Conservation (phyloP, 306 rosid genomes). For the Fagus crenata region DNA sequence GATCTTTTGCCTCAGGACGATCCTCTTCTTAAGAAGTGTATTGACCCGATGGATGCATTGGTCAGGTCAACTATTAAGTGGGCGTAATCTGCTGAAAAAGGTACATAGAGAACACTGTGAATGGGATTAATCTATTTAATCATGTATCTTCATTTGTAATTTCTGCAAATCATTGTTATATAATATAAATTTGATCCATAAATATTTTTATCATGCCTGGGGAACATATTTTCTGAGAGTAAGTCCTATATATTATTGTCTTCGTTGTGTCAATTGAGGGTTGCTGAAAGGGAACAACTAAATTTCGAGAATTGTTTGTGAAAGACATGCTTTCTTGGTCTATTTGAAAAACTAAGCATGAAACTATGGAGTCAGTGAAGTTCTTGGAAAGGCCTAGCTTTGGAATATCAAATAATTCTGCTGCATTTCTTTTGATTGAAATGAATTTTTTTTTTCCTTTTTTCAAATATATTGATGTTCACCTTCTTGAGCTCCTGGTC, state of each 20-base stretch:
- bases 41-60: constrained; percentile 48
- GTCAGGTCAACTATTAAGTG: constrained; percentile 47
- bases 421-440: not conserved
- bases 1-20: constrained; percentile 42
- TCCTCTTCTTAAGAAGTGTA: constrained; percentile 49
- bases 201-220: not conserved
- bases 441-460: not conserved
- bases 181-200: not conserved
- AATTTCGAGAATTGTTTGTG: too few relatives aligned
- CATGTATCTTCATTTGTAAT: not conserved
- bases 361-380: not conserved
- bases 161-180: not conserved
- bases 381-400: not conserved
- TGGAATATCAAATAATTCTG: not conserved
- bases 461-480: not conserved
- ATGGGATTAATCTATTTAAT: not conserved
- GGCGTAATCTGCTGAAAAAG: constrained; percentile 34
- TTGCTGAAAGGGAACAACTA: not conserved
- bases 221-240: not conserved
- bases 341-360: too few relatives aligned
- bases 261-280: not conserved
- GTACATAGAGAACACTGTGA: constrained; percentile 4
- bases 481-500: not conserved
- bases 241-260: not conserved
- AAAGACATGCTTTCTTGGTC: too few relatives aligned